Evolutionary conservation across 345 rosid genomes (phyloP), one percentile per base, ranked within the genome.

Genomic region (Populus tremula): DNA sequence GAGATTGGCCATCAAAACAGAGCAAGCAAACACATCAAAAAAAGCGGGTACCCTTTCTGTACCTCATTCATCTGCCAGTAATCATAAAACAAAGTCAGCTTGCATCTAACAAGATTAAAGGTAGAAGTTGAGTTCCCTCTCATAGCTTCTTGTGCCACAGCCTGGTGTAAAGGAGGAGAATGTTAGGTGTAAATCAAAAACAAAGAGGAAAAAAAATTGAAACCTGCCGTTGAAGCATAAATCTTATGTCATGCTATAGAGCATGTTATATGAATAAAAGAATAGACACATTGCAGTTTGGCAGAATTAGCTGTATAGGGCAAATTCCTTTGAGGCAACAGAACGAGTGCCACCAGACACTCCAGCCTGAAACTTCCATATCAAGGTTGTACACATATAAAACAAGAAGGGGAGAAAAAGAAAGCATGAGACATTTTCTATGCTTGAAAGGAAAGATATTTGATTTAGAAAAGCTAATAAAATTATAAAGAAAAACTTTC

Each of bases 41-140:
- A 76, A 7, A 76, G 14, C 17, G 12, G 61, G 59, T 41, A 13
- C 17, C 33, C 23, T 67, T 45, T 23, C 16, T 23, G 47, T 88
- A 94, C 99, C 97, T 95, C 97, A 84, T 89, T 88, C 98, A 90
- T 92, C 77, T 83, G 91, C 98, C 97, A 95, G 78, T 93, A 93
- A 67, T 87, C 92, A 88, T 95, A 95, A 78, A 88, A 91, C 86
- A 95, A 72, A 59, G 90, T 95, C 81, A 93, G 85, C 83, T 84
- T 88, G 85, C 98, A 95, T 69, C 82, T 88, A 12, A 91, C 91
- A 13, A 95, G 89, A 88, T 93, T 96, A 38, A 91, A 76, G 73
- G 75, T 73, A 25, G 85, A 86, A 54, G 75, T 29, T 66, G 80
- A 41, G 77, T 82, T 76, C 12, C 80, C 85, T 67, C 66, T 73